These are phyloP conservation scores for Blumeria hordei DNA, from an alignment of 2,329 filamentous ascomycete genomes.

Conservation along the genomic window DNA sequence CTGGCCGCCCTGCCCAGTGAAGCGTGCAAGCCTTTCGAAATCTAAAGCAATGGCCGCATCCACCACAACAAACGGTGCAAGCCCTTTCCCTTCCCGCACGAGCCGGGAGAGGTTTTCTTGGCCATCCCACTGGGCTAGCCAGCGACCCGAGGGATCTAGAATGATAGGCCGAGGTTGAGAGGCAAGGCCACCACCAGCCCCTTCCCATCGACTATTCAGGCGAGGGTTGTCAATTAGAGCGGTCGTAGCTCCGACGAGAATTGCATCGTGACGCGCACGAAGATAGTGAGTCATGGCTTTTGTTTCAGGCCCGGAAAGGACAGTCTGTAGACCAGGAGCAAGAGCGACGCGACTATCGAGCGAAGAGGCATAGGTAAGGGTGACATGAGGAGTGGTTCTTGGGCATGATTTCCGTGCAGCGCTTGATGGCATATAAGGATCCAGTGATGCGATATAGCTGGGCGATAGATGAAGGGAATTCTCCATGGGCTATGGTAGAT, in stretches of 20 bases:
- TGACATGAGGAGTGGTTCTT: neutral
- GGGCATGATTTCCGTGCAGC: too few species aligned
- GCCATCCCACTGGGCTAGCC: conserved; percentile 23
- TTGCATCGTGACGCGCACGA: conserved; percentile 59
- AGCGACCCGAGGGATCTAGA: conserved; percentile 55
- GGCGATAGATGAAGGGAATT: neutral
- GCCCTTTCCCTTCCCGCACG: conserved; percentile 4
- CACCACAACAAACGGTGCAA: conserved; percentile 41
- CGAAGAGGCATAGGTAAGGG: conserved; percentile 68
- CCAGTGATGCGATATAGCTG: neutral
- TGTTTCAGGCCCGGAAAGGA: conserved; percentile 57
- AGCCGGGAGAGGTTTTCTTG: conserved; percentile 5
- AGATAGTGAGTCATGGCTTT: conserved; percentile 90
- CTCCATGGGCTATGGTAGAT: too few species aligned
- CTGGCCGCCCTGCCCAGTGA: conserved; percentile 4
- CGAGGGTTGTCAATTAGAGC: conserved; percentile 66
- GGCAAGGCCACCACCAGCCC: conserved; percentile 6
- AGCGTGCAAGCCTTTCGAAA: neutral
- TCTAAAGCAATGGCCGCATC: neutral
- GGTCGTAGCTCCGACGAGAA: conserved; percentile 66
- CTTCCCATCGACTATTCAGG: conserved; percentile 40
- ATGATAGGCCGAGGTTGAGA: conserved; percentile 61
- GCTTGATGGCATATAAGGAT: neutral
- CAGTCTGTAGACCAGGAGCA: conserved; percentile 47
- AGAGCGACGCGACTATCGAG: conserved; percentile 41